Conservation (phyloP, 2,329 filamentous ascomycete species). For the Paraphaeosphaeria sporulosa region DNA sequence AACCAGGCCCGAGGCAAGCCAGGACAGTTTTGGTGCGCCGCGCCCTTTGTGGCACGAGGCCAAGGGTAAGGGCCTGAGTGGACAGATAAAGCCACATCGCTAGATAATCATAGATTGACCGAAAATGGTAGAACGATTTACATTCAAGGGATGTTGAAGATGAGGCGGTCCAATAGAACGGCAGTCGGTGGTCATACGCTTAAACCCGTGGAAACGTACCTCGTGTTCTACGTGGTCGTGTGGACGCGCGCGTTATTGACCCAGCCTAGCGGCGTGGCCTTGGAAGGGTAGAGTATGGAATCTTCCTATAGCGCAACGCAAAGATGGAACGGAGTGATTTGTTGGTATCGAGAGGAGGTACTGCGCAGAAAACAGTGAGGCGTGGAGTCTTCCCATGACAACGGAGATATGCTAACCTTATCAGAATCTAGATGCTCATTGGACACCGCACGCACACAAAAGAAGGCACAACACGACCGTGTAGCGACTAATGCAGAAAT, state of each 20-base stretch:
- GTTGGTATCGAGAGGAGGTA: neutral
- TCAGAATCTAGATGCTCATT: neutral
- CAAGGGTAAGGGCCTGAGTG: conserved; percentile 10
- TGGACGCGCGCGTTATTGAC: neutral
- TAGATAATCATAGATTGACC: neutral
- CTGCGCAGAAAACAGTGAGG: conserved; percentile 5
- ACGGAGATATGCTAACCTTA: neutral
- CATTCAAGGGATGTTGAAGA: neutral
- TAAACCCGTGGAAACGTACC: conserved; percentile 8
- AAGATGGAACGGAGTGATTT: neutral
- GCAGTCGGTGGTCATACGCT: conserved; percentile 1
- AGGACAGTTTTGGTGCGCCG: neutral
- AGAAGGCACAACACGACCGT: neutral
- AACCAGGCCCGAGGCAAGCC: conserved; percentile 7
- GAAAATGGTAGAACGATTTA: conserved; percentile 1
- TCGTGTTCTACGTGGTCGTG: neutral
- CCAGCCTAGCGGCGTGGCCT: neutral
- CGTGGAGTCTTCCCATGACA: neutral
- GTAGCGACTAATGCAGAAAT: neutral
- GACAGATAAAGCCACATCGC: conserved; percentile 11
- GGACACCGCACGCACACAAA: neutral
- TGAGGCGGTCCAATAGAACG: neutral
- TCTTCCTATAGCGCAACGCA: neutral
- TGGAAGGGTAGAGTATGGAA: neutral
- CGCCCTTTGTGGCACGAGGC: conserved; percentile 12